Conservation (phyloP, 139 green algal genomes). For the Chlorella vulgaris region DNA sequence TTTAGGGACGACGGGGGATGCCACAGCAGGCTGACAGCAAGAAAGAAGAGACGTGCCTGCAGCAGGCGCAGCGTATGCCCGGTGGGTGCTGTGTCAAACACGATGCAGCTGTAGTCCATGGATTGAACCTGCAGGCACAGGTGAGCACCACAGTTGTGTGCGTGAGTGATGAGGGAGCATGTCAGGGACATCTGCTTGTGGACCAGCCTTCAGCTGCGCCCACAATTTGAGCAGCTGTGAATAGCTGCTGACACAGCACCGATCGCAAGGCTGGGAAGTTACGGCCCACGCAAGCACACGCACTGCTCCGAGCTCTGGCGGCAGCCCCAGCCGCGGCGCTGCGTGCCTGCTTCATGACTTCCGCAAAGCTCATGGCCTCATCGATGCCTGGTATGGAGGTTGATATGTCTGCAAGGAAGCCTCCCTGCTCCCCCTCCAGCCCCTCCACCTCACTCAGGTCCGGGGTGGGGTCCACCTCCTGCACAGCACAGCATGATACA, state of each 20-base stretch:
- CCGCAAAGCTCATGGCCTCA: slow-evolving; percentile 97
- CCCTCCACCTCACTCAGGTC: slow-evolving; percentile 73
- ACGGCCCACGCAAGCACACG: no score
- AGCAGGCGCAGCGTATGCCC: slow-evolving; percentile 94
- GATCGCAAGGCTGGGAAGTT: background rate
- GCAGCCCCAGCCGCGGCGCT: background rate
- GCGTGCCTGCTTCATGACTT: slow-evolving; percentile 93
- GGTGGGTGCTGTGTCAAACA: slow-evolving; percentile 97
- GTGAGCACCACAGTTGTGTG: no score
- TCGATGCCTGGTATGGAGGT: slow-evolving; percentile 95
- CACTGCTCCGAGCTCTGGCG: no score
- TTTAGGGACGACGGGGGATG: no score
- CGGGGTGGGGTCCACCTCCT: slow-evolving; percentile 94
- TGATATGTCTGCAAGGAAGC: slow-evolving; percentile 86
- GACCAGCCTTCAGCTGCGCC: background rate
- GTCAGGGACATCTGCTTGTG: no score
- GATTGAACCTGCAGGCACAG: slow-evolving; percentile 80
- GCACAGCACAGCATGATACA: slow-evolving; percentile 10
- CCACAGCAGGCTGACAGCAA: background rate
- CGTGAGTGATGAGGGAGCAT: background rate
- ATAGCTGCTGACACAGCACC: no score
- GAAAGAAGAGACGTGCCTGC: background rate
- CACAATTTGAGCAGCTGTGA: background rate
- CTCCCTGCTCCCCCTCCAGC: slow-evolving; percentile 38
- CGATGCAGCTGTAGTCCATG: slow-evolving; percentile 94